Conservation (phyloP, 1,139 yeast species). For the Groenewaldozyma auringiensis region DNA sequence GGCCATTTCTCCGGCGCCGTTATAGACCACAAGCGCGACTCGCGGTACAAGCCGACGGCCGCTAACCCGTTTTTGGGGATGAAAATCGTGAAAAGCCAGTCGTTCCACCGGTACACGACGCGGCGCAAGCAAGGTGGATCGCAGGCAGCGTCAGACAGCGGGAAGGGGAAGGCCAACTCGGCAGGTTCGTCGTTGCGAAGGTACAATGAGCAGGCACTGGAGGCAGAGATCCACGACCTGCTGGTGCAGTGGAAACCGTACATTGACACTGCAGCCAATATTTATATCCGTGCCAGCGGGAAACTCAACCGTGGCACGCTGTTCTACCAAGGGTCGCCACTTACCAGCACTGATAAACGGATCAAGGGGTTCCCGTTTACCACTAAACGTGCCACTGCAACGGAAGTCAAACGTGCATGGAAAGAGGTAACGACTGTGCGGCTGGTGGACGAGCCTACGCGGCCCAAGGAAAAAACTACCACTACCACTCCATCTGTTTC, state of each 20-base stretch:
- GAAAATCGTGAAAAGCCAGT: constrained; percentile 58
- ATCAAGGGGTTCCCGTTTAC: constrained; percentile 70
- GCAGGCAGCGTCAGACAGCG: constrained; percentile 85
- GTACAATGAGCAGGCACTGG: constrained; percentile 78
- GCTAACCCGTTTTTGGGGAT: constrained; percentile 40
- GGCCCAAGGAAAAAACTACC: constrained; percentile 30
- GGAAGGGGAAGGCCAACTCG: constrained; percentile 91
- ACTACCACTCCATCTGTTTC: constrained; percentile 13
- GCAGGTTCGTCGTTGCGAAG: constrained; percentile 92
- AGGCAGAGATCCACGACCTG: constrained; percentile 64
- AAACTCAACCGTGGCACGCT: constrained; percentile 56
- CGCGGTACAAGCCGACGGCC: constrained; percentile 39
- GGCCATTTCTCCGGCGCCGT: constrained; percentile 98
- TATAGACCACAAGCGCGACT: constrained; percentile 57
- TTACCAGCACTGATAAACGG: constrained; percentile 25
- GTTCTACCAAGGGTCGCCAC: constrained; percentile 47
- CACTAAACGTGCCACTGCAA: constrained; percentile 77
- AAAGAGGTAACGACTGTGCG: constrained; percentile 57
- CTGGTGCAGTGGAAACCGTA: constrained; percentile 54
- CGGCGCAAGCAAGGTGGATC: constrained; percentile 98
- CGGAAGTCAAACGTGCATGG: constrained; percentile 84
- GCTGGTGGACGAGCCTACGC: constrained; percentile 49
- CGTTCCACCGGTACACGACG: constrained; percentile 92
- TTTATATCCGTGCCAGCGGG: constrained; percentile 84
- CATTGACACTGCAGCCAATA: constrained; percentile 52